phyloP scores from a whole-genome alignment of 495 filamentous ascomycete genomes.

The Aspergillus steynii region DNA sequence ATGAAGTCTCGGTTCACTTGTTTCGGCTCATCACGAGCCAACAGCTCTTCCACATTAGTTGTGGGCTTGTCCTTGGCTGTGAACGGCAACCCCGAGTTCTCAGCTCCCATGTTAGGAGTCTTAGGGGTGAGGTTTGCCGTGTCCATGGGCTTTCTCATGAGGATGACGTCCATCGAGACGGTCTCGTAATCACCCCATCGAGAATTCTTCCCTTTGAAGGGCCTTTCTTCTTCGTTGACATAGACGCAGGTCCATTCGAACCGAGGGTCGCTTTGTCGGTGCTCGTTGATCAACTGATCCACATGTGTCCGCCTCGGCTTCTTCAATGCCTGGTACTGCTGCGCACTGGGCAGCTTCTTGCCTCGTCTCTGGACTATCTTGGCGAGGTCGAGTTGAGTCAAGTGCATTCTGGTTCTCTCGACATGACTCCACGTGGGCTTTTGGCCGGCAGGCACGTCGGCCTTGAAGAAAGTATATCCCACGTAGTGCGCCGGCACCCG shows the following conservation, averaged over 20 bases:
- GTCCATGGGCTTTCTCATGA: constrained; percentile 30
- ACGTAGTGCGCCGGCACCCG: constrained; percentile 21
- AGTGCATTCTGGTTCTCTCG: constrained; percentile 30
- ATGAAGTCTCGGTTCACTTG: background rate
- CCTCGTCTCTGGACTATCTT: constrained; percentile 34
- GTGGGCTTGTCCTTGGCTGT: constrained; percentile 6
- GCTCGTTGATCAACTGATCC: constrained; percentile 35
- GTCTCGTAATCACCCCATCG: constrained; percentile 33
- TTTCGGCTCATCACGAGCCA: constrained; percentile 5
- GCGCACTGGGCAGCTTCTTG: constrained; percentile 25
- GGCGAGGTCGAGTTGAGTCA: constrained; percentile 29
- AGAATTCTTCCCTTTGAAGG: constrained; percentile 30
- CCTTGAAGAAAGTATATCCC: constrained; percentile 40
- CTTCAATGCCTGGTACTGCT: constrained; percentile 36
- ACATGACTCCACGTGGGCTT: constrained; percentile 32
- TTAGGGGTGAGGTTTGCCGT: constrained; percentile 13
- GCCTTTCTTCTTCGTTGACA: constrained; percentile 30
- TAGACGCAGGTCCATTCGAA: constrained; percentile 42
- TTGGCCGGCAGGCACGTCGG: constrained; percentile 28
- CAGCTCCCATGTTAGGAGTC: constrained; percentile 18
- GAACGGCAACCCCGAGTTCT: constrained; percentile 16
- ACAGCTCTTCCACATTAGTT: constrained; percentile 1
- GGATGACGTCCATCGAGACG: constrained; percentile 39
- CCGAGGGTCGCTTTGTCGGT: constrained; percentile 21
- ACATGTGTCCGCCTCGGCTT: constrained; percentile 32